These are phyloP conservation scores for Stephanodiscus minutulus DNA, from an alignment of 108 stramenopile species.

Conservation along the genomic window DNA sequence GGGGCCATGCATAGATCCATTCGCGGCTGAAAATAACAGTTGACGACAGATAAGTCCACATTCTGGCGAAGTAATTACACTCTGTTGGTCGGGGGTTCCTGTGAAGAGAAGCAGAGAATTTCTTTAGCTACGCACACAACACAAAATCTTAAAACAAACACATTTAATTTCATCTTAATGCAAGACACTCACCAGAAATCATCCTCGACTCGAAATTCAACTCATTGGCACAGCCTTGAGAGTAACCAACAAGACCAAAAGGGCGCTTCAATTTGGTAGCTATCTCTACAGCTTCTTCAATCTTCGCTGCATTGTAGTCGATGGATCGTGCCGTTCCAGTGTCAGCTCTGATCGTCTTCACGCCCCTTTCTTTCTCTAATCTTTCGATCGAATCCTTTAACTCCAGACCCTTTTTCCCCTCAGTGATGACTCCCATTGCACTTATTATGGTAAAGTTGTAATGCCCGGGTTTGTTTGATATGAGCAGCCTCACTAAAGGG, in stretches of 20 bases:
- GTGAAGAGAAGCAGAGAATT: neutral
- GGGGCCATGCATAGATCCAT: constrained; percentile 84
- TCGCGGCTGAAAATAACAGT: constrained; percentile 86
- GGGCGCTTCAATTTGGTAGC: constrained; percentile 58
- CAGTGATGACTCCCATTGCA: constrained; percentile 91
- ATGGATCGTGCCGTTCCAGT: constrained; percentile 85
- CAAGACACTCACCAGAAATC: constrained; percentile 46
- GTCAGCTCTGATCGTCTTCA: constrained; percentile 76
- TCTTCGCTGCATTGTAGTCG: constrained; percentile 86
- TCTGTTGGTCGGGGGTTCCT: constrained; percentile 81
- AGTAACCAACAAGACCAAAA: constrained; percentile 82
- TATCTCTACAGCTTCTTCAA: constrained; percentile 61
- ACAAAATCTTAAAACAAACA: neutral
- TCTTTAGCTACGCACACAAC: neutral
- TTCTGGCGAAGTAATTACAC: constrained; percentile 42
- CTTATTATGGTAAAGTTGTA: constrained; percentile 85
- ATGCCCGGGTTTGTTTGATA: constrained; percentile 74
- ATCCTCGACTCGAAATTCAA: constrained; percentile 81
- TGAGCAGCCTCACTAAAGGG: constrained; percentile 74
- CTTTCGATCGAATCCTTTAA: constrained; percentile 66
- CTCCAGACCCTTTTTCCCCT: constrained; percentile 85
- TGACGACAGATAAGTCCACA: constrained; percentile 78
- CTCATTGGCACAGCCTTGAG: constrained; percentile 88
- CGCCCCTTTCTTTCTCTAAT: constrained; percentile 70
- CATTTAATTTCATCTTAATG: neutral